Percentiles rank a stretch among this genome's conserved stretches.
Conservation (phyloP, 148 eudicot genomes). For the Drosera capensis region DNA sequence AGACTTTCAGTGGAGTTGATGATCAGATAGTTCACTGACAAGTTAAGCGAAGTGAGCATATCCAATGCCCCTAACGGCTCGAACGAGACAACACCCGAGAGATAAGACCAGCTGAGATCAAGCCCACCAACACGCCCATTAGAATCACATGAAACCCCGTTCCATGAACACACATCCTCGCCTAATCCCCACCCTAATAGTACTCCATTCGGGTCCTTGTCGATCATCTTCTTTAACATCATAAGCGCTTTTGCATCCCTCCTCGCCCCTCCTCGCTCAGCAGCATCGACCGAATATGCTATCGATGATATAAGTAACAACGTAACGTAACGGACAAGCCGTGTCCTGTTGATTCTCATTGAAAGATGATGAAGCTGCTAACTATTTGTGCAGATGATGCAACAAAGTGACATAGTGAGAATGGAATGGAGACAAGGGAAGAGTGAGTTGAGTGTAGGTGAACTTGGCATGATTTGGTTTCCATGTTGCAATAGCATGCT, state of each 20-base stretch:
- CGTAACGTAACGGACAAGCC: slow-evolving; percentile 9
- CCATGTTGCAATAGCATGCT: no score
- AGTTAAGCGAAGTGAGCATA: slow-evolving; percentile 41
- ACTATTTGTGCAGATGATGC: no score
- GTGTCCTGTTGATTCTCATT: slow-evolving; percentile 5
- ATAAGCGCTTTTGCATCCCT: slow-evolving; percentile 51
- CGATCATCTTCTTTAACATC: slow-evolving; percentile 58
- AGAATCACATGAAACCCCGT: slow-evolving; percentile 47
- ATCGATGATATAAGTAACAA: slow-evolving; percentile 4
- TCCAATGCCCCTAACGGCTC: slow-evolving; percentile 44
- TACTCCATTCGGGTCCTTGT: slow-evolving; percentile 34
- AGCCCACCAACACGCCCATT: slow-evolving; percentile 42
- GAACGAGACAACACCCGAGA: slow-evolving; percentile 34
- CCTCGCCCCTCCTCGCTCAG: slow-evolving; percentile 11
- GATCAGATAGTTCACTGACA: slow-evolving; percentile 45
- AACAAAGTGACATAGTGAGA: no score
- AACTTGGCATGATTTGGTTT: no score
- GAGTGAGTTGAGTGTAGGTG: no score
- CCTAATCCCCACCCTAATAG: slow-evolving; percentile 40
- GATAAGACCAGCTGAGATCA: slow-evolving; percentile 54
- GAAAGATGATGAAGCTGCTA: no score
- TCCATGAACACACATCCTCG: slow-evolving; percentile 51
- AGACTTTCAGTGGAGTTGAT: slow-evolving; percentile 43
- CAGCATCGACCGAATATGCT: slow-evolving; percentile 4
- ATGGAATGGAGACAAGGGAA: no score